A percentile compares a stretch with the other conserved stretches of the same genome.
Evolutionary conservation across 164 flowering plant species (phyloP).

Genomic region (Chloranthus sessilifolius): DNA sequence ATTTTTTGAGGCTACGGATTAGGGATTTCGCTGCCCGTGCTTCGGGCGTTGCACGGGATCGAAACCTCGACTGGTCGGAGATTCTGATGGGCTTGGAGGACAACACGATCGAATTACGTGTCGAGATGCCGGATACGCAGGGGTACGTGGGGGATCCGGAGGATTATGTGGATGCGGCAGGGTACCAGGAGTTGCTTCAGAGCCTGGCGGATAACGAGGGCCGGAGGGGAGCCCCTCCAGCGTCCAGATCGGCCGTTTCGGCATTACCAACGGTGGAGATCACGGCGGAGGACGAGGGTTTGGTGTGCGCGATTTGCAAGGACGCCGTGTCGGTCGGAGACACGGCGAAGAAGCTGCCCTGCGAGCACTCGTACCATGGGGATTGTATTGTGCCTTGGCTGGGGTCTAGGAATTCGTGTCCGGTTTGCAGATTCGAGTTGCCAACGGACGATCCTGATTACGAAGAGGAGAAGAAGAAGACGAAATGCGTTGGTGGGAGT

Average conservation of each 20-base stretch:
- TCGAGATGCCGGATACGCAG: constrained; percentile 50
- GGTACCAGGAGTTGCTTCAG: constrained; percentile 68
- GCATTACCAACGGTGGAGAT: constrained; percentile 37
- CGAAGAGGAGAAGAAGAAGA: constrained; percentile 63
- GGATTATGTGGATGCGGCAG: constrained; percentile 81
- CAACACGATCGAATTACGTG: constrained; percentile 58
- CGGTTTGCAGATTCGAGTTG: constrained; percentile 77
- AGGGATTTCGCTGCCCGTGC: constrained; percentile 47
- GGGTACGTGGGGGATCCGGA: constrained; percentile 63
- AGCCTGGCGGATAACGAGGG: constrained; percentile 66
- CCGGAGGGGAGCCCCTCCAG: constrained; percentile 78
- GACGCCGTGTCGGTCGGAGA: constrained; percentile 49
- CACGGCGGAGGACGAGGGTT: constrained; percentile 25
- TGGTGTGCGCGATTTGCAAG: constrained; percentile 69
- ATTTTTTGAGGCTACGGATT: constrained; percentile 45
- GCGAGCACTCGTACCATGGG: constrained; percentile 77
- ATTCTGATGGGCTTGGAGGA: constrained; percentile 66
- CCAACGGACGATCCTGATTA: constrained; percentile 80
- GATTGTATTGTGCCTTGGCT: constrained; percentile 83
- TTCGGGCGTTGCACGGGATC: constrained; percentile 32
- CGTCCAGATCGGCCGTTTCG: constrained; percentile 46
- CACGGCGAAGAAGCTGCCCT: constrained; percentile 57
- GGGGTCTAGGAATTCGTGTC: constrained; percentile 68
- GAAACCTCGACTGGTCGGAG: constrained; percentile 72
- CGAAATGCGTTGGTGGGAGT: too few species aligned